Conservation (phyloP, 352 stramenopile species). For the Globisporangium apiculatum region DNA sequence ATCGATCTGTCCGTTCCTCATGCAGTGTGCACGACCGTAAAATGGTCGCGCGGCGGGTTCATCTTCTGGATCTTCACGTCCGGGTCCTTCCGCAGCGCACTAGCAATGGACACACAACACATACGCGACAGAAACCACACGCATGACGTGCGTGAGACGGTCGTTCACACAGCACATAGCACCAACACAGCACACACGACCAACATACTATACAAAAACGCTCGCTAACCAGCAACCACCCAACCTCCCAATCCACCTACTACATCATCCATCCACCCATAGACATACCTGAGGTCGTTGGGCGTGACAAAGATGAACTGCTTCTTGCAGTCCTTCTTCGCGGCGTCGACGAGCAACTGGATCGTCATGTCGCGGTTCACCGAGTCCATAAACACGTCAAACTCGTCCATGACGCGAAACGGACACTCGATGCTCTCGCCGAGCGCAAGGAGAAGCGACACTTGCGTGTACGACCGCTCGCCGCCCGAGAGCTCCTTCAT, state of each 20-base stretch:
- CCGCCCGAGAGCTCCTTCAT: slow-evolving; percentile 97
- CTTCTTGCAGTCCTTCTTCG: slow-evolving; percentile 68
- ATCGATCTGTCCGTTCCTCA: not conserved
- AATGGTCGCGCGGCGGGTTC: slow-evolving; percentile 70
- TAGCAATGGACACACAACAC: slow-evolving; percentile 15
- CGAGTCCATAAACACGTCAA: slow-evolving; percentile 99
- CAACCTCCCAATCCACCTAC: slow-evolving; percentile 3
- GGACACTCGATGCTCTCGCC: slow-evolving; percentile 88
- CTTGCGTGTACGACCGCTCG: slow-evolving; percentile 94
- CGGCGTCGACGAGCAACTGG: slow-evolving; percentile 87
- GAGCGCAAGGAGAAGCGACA: slow-evolving; percentile 94
- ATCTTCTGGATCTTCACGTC: slow-evolving; percentile 88
- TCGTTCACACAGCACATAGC: too few species aligned
- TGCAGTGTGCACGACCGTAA: slow-evolving; percentile 24
- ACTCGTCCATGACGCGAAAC: slow-evolving; percentile 98
- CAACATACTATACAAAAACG: too few species aligned
- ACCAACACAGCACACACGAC: too few species aligned
- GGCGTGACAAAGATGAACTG: slow-evolving; percentile 89
- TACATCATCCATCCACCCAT: not conserved
- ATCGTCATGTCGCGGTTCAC: slow-evolving; percentile 95
- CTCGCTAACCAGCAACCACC: not conserved
- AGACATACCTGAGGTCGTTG: slow-evolving; percentile 75
- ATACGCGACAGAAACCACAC: not conserved
- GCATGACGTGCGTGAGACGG: too few species aligned
- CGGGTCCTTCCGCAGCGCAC: slow-evolving; percentile 57